These are phyloP conservation scores for Paracoccidioides brasiliensis DNA, from an alignment of 2,329 filamentous ascomycete species.

Conservation along the genomic window DNA sequence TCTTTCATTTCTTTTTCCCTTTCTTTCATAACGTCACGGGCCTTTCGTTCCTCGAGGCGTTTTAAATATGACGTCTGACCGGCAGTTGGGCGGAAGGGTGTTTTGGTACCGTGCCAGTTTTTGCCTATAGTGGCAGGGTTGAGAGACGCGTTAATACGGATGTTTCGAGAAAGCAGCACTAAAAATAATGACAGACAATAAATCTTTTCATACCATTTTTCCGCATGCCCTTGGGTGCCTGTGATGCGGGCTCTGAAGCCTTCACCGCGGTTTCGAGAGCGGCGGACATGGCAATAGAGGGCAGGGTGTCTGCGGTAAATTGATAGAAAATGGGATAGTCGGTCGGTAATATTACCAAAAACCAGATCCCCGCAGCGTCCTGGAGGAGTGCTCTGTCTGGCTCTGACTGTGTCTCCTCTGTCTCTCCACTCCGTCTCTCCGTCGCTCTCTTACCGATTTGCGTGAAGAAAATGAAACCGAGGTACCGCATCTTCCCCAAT, in stretches of 20 bases:
- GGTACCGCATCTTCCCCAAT: not conserved
- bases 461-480: not conserved
- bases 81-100: constrained; percentile 68
- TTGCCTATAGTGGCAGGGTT: constrained; percentile 50
- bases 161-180: not conserved
- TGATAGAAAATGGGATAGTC: not conserved
- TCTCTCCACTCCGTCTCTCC: not conserved
- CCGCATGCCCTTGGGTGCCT: not conserved
- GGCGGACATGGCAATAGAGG: not conserved
- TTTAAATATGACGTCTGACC: constrained; percentile 70
- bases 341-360: not conserved
- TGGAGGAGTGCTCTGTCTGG: too few species aligned
- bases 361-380: not conserved
- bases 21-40: constrained; percentile 66
- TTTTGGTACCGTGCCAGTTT: constrained; percentile 78
- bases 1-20: constrained; percentile 93
- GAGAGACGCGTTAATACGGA: not conserved
- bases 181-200: not conserved
- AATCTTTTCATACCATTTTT: constrained; percentile 1
- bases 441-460: not conserved
- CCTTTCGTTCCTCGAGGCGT: constrained; percentile 56
- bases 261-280: not conserved
- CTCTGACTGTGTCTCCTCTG: not conserved
- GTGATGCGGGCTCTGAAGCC: not conserved
- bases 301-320: not conserved